Evolutionary conservation across 83 land plant species (phyloP).

Genomic region (Diphasiastrum complanatum): DNA sequence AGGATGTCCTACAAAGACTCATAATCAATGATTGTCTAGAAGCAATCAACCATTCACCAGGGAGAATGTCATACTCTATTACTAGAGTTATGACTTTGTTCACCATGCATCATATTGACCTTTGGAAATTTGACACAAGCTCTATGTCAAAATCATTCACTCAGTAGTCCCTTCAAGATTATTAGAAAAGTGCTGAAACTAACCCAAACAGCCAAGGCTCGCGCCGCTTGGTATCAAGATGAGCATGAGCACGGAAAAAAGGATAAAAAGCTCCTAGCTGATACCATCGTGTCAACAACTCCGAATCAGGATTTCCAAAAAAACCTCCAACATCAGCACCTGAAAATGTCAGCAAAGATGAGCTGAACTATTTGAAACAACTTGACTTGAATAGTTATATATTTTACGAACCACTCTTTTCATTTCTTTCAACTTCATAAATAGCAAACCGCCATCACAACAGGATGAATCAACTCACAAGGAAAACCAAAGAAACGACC

Average conservation of each 20-base stretch:
- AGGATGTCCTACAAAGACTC: no score
- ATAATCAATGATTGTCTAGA: no score
- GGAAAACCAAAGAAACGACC: no score
- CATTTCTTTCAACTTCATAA: background rate
- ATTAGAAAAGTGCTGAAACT: background rate
- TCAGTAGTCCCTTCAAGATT: background rate
- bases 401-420: no score
- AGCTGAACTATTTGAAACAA: no score
- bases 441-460: background rate
- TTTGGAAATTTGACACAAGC: no score
- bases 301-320: constrained; percentile 95
- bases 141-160: background rate
- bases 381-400: no score
- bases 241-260: constrained; percentile 94
- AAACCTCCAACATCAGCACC: constrained; percentile 99
- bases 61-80: no score
- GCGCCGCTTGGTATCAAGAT: constrained; percentile 88
- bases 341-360: constrained; percentile 13
- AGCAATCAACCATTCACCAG: no score
- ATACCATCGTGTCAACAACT: constrained; percentile 91
- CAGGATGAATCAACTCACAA: no score
- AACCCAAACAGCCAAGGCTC: constrained; percentile 99
- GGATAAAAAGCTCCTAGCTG: constrained; percentile 96
- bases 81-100: no score
- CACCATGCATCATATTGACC: no score